Conservation (phyloP, 495 filamentous ascomycete genomes). For the Penicillium samsonianum region DNA sequence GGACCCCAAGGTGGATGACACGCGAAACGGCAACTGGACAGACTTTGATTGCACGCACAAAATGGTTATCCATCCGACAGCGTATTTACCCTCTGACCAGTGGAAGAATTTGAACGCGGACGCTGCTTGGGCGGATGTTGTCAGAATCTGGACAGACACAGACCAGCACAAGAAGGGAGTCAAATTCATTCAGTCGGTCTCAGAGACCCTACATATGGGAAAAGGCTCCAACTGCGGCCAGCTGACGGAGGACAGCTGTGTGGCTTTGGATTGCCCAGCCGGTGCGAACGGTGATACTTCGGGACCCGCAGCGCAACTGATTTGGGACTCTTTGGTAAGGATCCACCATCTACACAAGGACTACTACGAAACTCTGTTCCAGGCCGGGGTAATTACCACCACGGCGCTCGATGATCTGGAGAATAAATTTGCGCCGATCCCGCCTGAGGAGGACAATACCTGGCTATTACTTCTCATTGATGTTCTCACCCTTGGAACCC, state of each 20-base stretch:
- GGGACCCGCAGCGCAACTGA: neutral
- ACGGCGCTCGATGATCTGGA: slow-evolving; percentile 22
- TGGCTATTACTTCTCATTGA: slow-evolving; percentile 16
- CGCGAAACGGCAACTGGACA: slow-evolving; percentile 1
- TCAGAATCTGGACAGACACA: neutral
- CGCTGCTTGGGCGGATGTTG: neutral
- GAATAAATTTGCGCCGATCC: slow-evolving; percentile 34
- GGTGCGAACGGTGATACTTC: neutral
- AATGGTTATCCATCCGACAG: neutral
- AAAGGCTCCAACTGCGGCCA: neutral
- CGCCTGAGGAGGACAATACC: slow-evolving; percentile 16
- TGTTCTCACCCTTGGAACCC: slow-evolving; percentile 10
- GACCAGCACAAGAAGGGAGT: neutral
- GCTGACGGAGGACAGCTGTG: neutral
- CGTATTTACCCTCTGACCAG: neutral
- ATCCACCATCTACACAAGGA: neutral
- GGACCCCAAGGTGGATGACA: neutral
- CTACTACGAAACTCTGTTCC: slow-evolving; percentile 1
- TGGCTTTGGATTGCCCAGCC: neutral
- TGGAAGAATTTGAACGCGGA: neutral
- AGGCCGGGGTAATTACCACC: slow-evolving; percentile 10
- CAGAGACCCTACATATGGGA: neutral
- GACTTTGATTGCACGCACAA: neutral
- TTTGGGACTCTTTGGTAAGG: neutral
- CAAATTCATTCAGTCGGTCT: neutral